phyloP scores from a whole-genome alignment of 495 filamentous ascomycete species.

The Podospora fimiseda region DNA sequence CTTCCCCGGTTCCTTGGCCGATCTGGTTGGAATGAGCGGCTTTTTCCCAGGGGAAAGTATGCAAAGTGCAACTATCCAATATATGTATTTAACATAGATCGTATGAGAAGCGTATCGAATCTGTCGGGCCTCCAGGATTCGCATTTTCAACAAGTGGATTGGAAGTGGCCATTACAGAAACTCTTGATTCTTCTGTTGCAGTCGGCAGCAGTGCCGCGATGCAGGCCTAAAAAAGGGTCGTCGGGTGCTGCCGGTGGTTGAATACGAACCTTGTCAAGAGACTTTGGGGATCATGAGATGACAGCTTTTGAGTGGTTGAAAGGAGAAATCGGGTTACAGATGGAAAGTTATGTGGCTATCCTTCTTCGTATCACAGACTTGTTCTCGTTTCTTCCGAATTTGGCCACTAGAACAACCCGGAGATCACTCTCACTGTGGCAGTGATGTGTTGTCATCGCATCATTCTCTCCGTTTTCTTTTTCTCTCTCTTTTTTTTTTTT shows the following conservation, averaged over 20 bases:
- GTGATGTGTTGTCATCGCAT: too few species aligned
- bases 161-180: not conserved
- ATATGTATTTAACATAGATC: slow-evolving; percentile 13
- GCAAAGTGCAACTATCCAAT: too few species aligned
- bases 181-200: not conserved
- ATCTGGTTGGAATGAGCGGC: slow-evolving; percentile 14
- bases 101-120: not conserved
- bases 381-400: too few species aligned
- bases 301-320: slow-evolving; percentile 4
- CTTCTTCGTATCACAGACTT: too few species aligned
- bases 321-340: too few species aligned
- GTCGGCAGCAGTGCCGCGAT: slow-evolving; percentile 13
- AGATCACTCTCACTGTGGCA: too few species aligned
- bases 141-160: not conserved
- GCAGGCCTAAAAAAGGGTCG: slow-evolving; percentile 12
- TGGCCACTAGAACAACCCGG: too few species aligned
- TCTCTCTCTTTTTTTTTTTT: too few species aligned
- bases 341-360: too few species aligned
- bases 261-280: slow-evolving; percentile 18
- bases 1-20: slow-evolving; percentile 13
- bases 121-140: not conserved
- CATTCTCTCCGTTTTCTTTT: too few species aligned
- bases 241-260: slow-evolving; percentile 8
- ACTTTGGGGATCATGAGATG: slow-evolving; percentile 6
- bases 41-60: not conserved